Evolutionary conservation across 495 filamentous ascomycete species (phyloP).

Genomic region (Aspergillus hancockii): DNA sequence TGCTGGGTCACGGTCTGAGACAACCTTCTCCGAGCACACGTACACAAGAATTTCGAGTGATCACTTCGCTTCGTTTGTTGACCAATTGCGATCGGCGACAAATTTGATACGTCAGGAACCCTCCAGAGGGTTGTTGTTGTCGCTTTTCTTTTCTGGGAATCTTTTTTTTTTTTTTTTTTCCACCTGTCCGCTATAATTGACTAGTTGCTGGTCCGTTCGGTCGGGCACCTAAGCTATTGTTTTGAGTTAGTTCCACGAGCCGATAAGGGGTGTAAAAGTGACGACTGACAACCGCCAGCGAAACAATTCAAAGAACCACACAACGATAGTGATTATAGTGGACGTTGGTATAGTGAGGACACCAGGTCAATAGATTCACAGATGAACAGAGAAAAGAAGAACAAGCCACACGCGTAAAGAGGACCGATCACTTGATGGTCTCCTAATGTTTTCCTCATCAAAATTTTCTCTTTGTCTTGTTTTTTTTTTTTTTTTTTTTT

Average conservation of each 20-base stretch:
- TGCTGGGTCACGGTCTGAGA: constrained; percentile 39
- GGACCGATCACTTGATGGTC: constrained; percentile 16
- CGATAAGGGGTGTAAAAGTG: constrained; percentile 20
- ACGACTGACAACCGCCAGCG: constrained; percentile 11
- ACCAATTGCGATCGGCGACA: constrained; percentile 16
- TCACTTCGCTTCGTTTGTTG: constrained; percentile 29
- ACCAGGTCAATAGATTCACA: constrained; percentile 18
- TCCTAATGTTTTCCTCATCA: constrained; percentile 9
- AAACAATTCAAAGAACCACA: constrained; percentile 2
- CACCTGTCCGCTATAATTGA: background rate
- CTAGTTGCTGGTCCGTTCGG: constrained; percentile 16
- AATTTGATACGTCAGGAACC: background rate
- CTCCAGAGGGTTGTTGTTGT: constrained; percentile 2
- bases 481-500: constrained; percentile 8
- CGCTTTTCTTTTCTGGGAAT: background rate
- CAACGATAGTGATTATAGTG: background rate
- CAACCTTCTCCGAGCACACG: constrained; percentile 28
- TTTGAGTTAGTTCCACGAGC: constrained; percentile 20
- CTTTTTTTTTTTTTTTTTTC: background rate
- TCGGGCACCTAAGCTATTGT: constrained; percentile 22
- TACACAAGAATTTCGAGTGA: constrained; percentile 41
- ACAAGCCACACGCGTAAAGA: constrained; percentile 19
- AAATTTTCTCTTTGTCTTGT: constrained; percentile 7
- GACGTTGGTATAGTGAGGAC: constrained; percentile 19
- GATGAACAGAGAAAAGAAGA: constrained; percentile 6